These are phyloP conservation scores for Hypoxylon sp. DNA, from an alignment of 2,329 filamentous ascomycete genomes.

Conservation along the genomic window DNA sequence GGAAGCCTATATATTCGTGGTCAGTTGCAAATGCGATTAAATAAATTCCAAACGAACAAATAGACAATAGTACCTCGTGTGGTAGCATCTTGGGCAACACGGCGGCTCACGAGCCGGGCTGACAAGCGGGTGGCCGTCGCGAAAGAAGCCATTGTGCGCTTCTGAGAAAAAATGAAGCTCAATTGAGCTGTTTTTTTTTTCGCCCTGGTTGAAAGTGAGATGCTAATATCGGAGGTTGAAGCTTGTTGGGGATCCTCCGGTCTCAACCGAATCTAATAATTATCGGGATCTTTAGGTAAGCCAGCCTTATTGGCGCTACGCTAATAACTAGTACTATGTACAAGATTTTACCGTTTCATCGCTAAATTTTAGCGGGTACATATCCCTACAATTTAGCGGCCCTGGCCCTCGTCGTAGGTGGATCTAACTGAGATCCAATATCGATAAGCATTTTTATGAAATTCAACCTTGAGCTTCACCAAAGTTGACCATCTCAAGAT, in stretches of 20 bases:
- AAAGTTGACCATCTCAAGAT: constrained; percentile 5
- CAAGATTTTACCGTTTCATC: constrained; percentile 31
- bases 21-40: constrained; percentile 7
- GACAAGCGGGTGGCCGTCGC: constrained; percentile 70
- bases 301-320: no score
- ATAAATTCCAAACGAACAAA: constrained; percentile 25
- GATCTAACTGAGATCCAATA: background rate
- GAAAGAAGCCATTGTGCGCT: constrained; percentile 69
- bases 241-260: constrained; percentile 45
- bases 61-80: constrained; percentile 63
- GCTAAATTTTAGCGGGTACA: background rate
- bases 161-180: constrained; percentile 40
- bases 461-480: background rate
- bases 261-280: constrained; percentile 35
- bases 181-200: constrained; percentile 42
- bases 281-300: constrained; percentile 29
- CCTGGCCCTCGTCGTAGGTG: no score
- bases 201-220: constrained; percentile 13
- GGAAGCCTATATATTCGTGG: constrained; percentile 62
- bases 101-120: constrained; percentile 64
- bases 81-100: constrained; percentile 61
- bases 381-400: no score
- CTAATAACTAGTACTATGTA: no score
- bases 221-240: constrained; percentile 34
- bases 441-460: constrained; percentile 20